phyloP scores from a whole-genome alignment of 2,329 filamentous ascomycete genomes.

The Trichoderma koningii region DNA sequence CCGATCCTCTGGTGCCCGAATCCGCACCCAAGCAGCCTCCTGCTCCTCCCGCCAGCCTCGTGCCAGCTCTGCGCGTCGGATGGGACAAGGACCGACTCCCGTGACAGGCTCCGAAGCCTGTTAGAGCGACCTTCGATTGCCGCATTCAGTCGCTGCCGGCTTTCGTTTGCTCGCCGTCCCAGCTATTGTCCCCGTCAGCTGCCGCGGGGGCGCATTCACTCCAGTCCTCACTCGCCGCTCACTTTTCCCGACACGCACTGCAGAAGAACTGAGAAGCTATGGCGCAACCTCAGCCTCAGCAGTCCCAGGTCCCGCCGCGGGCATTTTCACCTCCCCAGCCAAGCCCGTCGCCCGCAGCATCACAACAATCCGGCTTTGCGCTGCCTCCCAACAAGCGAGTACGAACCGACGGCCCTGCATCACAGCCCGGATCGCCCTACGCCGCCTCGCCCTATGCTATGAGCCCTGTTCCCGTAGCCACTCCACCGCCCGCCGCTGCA shows the following conservation, averaged over 20 bases:
- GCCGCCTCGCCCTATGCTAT: slow-evolving; percentile 53
- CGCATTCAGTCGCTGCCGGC: slow-evolving; percentile 5
- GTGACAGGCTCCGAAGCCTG: slow-evolving; percentile 55
- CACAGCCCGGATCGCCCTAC: slow-evolving; percentile 67
- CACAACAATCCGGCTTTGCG: slow-evolving; percentile 51
- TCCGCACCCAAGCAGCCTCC: background rate
- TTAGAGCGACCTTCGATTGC: slow-evolving; percentile 39
- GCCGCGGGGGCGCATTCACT: background rate
- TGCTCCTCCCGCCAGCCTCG: background rate
- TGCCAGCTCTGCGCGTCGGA: slow-evolving; percentile 42
- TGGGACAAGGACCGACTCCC: slow-evolving; percentile 49
- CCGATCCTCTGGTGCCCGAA: slow-evolving; percentile 16
- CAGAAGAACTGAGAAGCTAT: slow-evolving; percentile 40
- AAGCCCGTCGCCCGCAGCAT: slow-evolving; percentile 61
- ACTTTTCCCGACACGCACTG: background rate
- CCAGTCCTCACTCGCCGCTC: background rate
- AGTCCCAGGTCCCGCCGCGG: slow-evolving; percentile 53
- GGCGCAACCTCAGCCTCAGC: slow-evolving; percentile 64
- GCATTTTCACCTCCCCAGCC: slow-evolving; percentile 65
- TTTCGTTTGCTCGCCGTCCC: slow-evolving; percentile 24
- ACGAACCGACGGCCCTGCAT: slow-evolving; percentile 62
- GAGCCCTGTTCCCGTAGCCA: slow-evolving; percentile 48
- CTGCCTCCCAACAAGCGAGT: slow-evolving; percentile 71
- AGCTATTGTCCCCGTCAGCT: background rate
- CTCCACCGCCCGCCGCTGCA: slow-evolving; percentile 43